Evolutionary conservation across 306 rosid species (phyloP), one percentile per base, ranked within the genome.

Genomic region (Potentilla sterilis): DNA sequence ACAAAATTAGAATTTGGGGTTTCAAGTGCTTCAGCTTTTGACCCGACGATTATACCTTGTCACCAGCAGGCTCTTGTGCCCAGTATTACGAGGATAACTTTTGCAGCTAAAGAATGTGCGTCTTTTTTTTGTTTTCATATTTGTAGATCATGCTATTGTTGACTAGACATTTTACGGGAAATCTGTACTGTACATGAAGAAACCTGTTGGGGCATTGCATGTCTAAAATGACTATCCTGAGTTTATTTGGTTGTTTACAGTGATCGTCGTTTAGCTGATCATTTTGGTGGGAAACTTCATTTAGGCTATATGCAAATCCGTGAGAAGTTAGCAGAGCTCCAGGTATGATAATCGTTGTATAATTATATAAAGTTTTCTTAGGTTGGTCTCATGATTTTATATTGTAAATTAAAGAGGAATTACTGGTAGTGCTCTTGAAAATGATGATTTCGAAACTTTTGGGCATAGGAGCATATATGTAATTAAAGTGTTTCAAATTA

Each of bases 61-160:
- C 92, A 90, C 98, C 99, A 96, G 99, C 99, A 96, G 97, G 97
- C 99, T 92, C 87, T 96, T 92, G 97, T 88, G 94, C 97, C 99
- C 87, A 90, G 94, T 92, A 92, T 89, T 96, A 89, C 98, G 98
- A 83, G 98, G 99, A 96, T 92, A 90, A 92, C 98, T 96, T 90
- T 89, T 96, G 96, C 99, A 82, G 98, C 99, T 96, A 92, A 88
- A 90, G 96, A 96, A 93, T 92, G 98, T 92, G 99, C 97, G 99
- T 96, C 92, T 90, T 88, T 88, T 88, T 90, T 89, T 85, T 93
- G 86, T 92, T 90, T 89, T 86, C 84, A 80, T 89, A 89, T 89
- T 90, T 89, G 91, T 83, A 87, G 96, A 92, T 90, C 89, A 80
- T 88, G 96, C 91, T 87, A 81, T 88, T 91, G 78, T 82, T 87